phyloP scores from a whole-genome alignment of 805 yeast species.

The Soucietia sequanensis region DNA sequence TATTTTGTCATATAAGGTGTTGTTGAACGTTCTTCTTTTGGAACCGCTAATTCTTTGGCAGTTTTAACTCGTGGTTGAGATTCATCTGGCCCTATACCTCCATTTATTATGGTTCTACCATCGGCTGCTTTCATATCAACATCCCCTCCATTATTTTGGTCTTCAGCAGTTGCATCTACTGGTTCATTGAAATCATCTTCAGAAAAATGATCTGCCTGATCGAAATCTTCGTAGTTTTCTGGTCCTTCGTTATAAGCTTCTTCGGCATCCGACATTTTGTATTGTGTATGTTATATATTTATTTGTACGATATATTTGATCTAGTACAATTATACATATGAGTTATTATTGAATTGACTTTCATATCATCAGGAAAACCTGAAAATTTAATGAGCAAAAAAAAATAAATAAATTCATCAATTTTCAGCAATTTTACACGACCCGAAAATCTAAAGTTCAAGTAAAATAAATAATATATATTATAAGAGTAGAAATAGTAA shows the following conservation, averaged over 20 bases:
- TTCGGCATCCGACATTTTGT: slow-evolving; percentile 42
- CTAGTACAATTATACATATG: no score
- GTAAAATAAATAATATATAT: no score
- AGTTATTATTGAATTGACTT: no score
- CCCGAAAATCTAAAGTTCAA: no score
- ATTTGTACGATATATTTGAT: no score
- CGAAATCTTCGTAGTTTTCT: slow-evolving; percentile 76
- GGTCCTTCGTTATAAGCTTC: slow-evolving; percentile 65
- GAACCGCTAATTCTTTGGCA: slow-evolving; percentile 78
- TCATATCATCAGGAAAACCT: no score
- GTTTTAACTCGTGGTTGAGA: slow-evolving; percentile 54
- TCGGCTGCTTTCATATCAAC: slow-evolving; percentile 58
- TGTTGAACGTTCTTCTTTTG: slow-evolving; percentile 84
- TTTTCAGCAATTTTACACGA: no score
- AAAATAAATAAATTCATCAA: no score
- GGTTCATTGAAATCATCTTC: slow-evolving; percentile 59
- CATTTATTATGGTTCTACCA: slow-evolving; percentile 69
- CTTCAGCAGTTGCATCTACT: slow-evolving; percentile 24
- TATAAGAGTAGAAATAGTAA: no score
- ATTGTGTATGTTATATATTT: no score
- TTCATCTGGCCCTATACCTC: slow-evolving; percentile 65
- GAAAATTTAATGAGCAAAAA: no score
- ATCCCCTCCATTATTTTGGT: slow-evolving; percentile 28
- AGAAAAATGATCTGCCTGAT: slow-evolving; percentile 74
- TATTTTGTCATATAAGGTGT: slow-evolving; percentile 99